Conservation (phyloP, 2,329 filamentous ascomycete species). For the Phoma sp. region DNA sequence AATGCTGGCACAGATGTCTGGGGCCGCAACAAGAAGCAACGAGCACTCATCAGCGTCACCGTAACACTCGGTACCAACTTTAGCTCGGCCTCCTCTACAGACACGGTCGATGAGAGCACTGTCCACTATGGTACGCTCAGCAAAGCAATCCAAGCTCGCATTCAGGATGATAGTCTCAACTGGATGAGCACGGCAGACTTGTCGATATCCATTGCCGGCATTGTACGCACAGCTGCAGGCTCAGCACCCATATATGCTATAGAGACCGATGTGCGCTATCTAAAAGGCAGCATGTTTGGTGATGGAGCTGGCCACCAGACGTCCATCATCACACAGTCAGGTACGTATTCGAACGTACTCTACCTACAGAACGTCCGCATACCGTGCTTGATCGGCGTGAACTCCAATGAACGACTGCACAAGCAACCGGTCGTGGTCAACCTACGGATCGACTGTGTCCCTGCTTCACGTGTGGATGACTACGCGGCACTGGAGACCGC, state of each 20-base stretch:
- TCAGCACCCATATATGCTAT: constrained; percentile 49
- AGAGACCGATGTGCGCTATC: constrained; percentile 63
- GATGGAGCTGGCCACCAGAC: constrained; percentile 61
- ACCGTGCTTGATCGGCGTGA: constrained; percentile 74
- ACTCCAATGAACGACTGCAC: constrained; percentile 68
- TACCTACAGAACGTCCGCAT: constrained; percentile 65
- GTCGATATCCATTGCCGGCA: constrained; percentile 19
- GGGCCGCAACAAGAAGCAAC: constrained; percentile 69
- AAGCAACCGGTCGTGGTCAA: constrained; percentile 72
- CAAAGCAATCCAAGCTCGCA: constrained; percentile 65
- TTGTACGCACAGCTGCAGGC: constrained; percentile 31
- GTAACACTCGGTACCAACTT: constrained; percentile 65
- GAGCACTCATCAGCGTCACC: constrained; percentile 65
- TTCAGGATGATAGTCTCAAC: constrained; percentile 41
- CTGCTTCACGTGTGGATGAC: constrained; percentile 53
- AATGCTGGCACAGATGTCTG: constrained; percentile 70
- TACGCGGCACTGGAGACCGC: constrained; percentile 65
- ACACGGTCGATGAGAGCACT: constrained; percentile 71
- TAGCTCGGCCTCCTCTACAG: constrained; percentile 61
- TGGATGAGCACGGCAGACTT: constrained; percentile 39
- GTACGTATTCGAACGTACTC: constrained; percentile 45
- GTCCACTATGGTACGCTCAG: constrained; percentile 76
- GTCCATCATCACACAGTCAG: constrained; percentile 32
- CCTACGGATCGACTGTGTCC: constrained; percentile 65
- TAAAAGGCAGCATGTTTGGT: constrained; percentile 73